Evolutionary conservation across 2,329 filamentous ascomycete genomes (phyloP), one percentile per base, ranked within the genome.

Genomic region (Geosmithia putterillii): DNA sequence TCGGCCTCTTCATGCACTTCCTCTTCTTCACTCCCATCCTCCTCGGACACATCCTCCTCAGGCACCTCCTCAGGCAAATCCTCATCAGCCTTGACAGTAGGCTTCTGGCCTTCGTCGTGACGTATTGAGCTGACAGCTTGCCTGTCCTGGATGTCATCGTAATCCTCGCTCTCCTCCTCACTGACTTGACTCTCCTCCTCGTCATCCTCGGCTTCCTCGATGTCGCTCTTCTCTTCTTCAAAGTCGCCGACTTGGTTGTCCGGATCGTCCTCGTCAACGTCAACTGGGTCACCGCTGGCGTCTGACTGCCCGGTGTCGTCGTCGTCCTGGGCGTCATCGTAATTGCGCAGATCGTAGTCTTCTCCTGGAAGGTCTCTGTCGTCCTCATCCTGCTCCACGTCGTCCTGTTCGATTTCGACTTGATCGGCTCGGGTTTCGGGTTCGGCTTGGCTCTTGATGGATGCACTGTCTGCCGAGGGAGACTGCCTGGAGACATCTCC

Each of bases 281-380:
- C 34, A 25, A 25, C n/a, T 10, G 8, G 15, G 5, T 43, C 42
- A 18, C 36, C 28, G 21, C 18, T 38, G 9, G 32, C 36, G 20
- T 39, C 40, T 2, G 35, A 18, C 20, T 42, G 40, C 12, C 34
- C 35, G 15, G 62, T 59, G 17, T 60, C 61, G 17, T 60, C 61
- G 20, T 63, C 60, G 39, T 57, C 54, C 32, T 51, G 55, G 22
- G 58, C 49, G 36, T 49, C 48, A 39, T 56, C 55, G 43, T 60
- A 61, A 35, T 59, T 59, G 40, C 57, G 47, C 22, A 60, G 47
- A 39, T 61, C 57, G 21, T 61, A 60, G 44, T 61, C 59, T 25
- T 61, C 57, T 12, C 59, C 58, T 32, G 52, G 48, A 18, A 53
- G 44, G 15, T 60, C 40, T 18, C n/a, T 18, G 40, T 15, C 40